These are phyloP conservation scores for Flaveria robusta DNA, from an alignment of 129 eudicot species.

Conservation along the genomic window DNA sequence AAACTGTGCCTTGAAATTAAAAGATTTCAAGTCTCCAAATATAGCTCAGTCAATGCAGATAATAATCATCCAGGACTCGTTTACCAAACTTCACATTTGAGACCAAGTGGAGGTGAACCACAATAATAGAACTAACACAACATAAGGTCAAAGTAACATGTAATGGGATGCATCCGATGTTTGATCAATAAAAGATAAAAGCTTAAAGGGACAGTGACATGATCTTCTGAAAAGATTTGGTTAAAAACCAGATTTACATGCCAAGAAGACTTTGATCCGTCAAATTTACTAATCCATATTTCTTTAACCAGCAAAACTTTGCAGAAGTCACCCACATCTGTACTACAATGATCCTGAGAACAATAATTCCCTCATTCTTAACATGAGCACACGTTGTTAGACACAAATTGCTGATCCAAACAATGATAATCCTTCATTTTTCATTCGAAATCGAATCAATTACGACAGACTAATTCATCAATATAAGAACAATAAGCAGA, in stretches of 20 bases:
- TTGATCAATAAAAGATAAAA: constrained; percentile 16
- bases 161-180: constrained; percentile 19
- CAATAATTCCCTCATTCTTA: constrained; percentile 15
- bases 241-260: constrained; percentile 22
- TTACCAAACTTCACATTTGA: constrained; percentile 3
- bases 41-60: neutral
- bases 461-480: constrained; percentile 6
- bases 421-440: constrained; percentile 2
- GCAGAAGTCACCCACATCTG: constrained; percentile 4
- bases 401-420: constrained; percentile 18
- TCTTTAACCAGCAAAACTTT: constrained; percentile 14
- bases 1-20: neutral
- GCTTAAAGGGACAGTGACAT: constrained; percentile 20
- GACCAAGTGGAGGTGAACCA: neutral
- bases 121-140: constrained; percentile 5
- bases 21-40: neutral
- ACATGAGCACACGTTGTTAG: neutral
- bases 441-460: neutral
- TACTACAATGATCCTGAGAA: constrained; percentile 11
- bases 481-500: neutral
- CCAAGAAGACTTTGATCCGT: neutral
- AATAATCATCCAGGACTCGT: constrained; percentile 21
- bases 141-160: constrained; percentile 9
- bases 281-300: neutral
- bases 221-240: constrained; percentile 19